Conservation (phyloP, 192 early-diverging fungal genomes). For the Podila minutissima region DNA sequence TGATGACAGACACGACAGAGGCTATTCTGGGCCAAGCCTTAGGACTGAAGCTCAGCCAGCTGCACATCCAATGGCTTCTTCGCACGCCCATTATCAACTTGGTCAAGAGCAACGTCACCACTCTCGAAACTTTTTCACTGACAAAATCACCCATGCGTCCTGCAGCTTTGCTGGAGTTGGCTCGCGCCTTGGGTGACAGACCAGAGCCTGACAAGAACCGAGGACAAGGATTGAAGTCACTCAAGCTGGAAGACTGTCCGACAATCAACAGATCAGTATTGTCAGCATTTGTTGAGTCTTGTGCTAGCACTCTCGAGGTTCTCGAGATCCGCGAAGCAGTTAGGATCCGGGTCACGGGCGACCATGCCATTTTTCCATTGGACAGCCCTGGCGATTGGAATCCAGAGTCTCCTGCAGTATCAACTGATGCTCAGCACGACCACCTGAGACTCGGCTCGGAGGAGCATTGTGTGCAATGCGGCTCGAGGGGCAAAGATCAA, state of each 20-base stretch:
- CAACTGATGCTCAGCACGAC: not conserved
- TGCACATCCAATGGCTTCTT: slow-evolving; percentile 21
- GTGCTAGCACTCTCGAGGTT: slow-evolving; percentile 11
- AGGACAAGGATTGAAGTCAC: not conserved
- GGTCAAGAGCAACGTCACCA: slow-evolving; percentile 2
- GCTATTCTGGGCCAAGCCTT: slow-evolving; percentile 24
- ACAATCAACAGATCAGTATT: slow-evolving; percentile 12
- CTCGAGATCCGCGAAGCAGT: slow-evolving; percentile 23
- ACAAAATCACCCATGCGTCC: slow-evolving; percentile 15
- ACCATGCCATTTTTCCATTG: slow-evolving; percentile 22
- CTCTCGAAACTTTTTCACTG: slow-evolving; percentile 6
- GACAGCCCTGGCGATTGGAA: slow-evolving; percentile 20
- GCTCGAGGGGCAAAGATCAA: not conserved
- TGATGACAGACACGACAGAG: slow-evolving; percentile 11
- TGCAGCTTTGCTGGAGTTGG: slow-evolving; percentile 14
- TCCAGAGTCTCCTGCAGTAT: not conserved
- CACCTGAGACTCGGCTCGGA: not conserved
- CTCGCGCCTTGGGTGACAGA: slow-evolving; percentile 4
- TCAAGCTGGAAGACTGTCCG: slow-evolving; percentile 21
- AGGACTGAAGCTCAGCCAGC: slow-evolving; percentile 21
- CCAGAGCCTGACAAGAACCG: not conserved
- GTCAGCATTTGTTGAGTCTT: slow-evolving; percentile 10
- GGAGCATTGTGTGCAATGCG: not conserved
- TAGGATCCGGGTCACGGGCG: slow-evolving; percentile 1
- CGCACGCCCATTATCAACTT: slow-evolving; percentile 2